These are phyloP conservation scores for Puccinia sorghi DNA, from an alignment of 1,284 basidiomycete genomes.

Conservation along the genomic window DNA sequence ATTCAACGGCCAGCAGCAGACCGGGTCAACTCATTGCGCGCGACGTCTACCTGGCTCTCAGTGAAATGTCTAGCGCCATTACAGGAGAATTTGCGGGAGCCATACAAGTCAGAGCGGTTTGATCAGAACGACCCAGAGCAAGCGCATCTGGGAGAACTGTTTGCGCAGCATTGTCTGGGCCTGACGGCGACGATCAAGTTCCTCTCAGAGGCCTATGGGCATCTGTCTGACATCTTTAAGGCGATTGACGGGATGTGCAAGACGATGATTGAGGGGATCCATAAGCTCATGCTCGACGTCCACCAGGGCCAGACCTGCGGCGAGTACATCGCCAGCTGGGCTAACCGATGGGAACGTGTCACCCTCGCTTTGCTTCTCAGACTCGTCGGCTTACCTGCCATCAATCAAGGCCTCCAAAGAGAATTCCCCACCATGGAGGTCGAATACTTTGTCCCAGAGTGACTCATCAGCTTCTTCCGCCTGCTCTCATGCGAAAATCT, in stretches of 20 bases:
- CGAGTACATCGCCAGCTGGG: slow-evolving; percentile 46
- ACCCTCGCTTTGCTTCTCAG: slow-evolving; percentile 32
- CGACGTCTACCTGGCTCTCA: slow-evolving; percentile 12
- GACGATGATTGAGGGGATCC: slow-evolving; percentile 38
- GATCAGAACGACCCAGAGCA: slow-evolving; percentile 25
- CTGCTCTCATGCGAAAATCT: neutral
- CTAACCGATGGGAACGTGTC: slow-evolving; percentile 39
- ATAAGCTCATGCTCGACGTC: slow-evolving; percentile 41
- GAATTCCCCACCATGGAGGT: slow-evolving; percentile 41
- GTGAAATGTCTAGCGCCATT: slow-evolving; percentile 12
- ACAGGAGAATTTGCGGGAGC: slow-evolving; percentile 19
- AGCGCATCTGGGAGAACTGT: slow-evolving; percentile 18
- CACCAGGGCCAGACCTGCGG: slow-evolving; percentile 22
- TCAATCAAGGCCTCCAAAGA: slow-evolving; percentile 39
- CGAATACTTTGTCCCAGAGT: slow-evolving; percentile 21
- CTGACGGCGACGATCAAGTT: slow-evolving; percentile 19
- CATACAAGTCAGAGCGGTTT: slow-evolving; percentile 35
- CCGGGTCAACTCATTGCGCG: slow-evolving; percentile 4
- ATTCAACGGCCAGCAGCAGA: slow-evolving; percentile 17
- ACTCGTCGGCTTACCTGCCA: slow-evolving; percentile 36
- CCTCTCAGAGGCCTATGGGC: slow-evolving; percentile 2
- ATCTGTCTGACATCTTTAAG: slow-evolving; percentile 21
- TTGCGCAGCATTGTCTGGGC: slow-evolving; percentile 18
- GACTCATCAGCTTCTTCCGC: neutral
- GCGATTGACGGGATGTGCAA: slow-evolving; percentile 22